These are phyloP conservation scores for Aquilaria sinensis DNA, from an alignment of 345 rosid genomes.

Conservation along the genomic window DNA sequence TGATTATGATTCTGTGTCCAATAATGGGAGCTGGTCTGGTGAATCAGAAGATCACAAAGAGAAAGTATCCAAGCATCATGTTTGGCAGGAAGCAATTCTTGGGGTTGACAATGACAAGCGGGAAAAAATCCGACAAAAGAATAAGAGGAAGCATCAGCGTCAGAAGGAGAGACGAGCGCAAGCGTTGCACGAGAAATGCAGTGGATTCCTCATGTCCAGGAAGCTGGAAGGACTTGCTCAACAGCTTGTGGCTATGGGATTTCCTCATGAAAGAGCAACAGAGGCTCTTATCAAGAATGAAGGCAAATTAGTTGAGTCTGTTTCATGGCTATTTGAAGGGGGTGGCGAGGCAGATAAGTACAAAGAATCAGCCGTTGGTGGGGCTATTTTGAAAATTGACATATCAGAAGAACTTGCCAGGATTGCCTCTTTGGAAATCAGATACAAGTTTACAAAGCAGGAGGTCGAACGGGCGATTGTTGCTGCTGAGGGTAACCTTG, in stretches of 20 bases:
- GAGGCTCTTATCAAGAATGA: conserved; percentile 80
- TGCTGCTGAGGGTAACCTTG: conserved; percentile 68
- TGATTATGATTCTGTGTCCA: conserved; percentile 76
- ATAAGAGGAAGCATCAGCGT: conserved; percentile 87
- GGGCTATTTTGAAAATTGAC: conserved; percentile 66
- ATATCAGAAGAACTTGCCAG: conserved; percentile 79
- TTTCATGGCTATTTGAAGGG: conserved; percentile 75
- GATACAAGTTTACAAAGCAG: conserved; percentile 57
- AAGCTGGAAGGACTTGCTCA: conserved; percentile 81
- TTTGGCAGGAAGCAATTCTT: conserved; percentile 45
- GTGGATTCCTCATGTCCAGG: conserved; percentile 77
- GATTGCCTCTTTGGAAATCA: conserved; percentile 57
- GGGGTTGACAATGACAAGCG: conserved; percentile 79
- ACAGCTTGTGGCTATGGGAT: conserved; percentile 85
- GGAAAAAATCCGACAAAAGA: conserved; percentile 85
- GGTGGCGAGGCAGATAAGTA: conserved; percentile 54
- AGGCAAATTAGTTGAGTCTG: conserved; percentile 84
- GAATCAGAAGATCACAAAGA: conserved; percentile 93
- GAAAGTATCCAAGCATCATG: conserved; percentile 33
- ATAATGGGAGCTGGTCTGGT: conserved; percentile 87
- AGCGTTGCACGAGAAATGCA: conserved; percentile 73
- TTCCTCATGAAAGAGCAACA: conserved; percentile 75
- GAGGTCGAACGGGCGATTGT: conserved; percentile 81
- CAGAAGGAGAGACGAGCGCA: conserved; percentile 88
- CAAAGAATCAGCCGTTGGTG: conserved; percentile 35